Percentiles rank a stretch among this genome's conserved stretches.
Conservation (phyloP, 495 filamentous ascomycete genomes). For the Podospora sp. region DNA sequence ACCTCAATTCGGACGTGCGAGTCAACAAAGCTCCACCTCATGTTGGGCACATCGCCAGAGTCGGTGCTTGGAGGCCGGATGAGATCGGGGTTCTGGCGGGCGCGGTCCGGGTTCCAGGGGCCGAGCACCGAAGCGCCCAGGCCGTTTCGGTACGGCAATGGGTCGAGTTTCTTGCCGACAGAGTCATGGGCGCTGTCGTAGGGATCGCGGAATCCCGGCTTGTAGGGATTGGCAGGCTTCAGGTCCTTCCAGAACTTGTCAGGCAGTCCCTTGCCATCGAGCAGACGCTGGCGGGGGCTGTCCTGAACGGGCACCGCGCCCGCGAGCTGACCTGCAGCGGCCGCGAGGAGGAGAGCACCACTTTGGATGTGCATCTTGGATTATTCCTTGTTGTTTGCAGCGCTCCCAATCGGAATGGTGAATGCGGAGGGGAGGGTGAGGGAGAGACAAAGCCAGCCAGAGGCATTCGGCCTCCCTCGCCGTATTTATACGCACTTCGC, state of each 20-base stretch:
- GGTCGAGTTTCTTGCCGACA: conserved; percentile 58
- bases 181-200: conserved; percentile 57
- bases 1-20: conserved; percentile 68
- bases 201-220: conserved; percentile 46
- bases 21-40: conserved; percentile 70
- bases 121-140: conserved; percentile 63
- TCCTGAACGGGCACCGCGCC: conserved; percentile 50
- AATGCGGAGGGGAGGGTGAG: not conserved
- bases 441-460: not conserved
- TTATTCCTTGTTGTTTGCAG: not conserved
- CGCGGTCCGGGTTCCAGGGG: conserved; percentile 64
- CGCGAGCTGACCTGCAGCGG: conserved; percentile 35
- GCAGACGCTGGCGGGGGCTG: conserved; percentile 53
- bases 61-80: conserved; percentile 68
- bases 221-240: conserved; percentile 42
- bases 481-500: not conserved
- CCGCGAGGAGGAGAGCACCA: conserved; percentile 32
- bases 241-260: conserved; percentile 38
- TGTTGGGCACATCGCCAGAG: conserved; percentile 61
- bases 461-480: not conserved
- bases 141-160: conserved; percentile 67
- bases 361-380: conserved; percentile 39
- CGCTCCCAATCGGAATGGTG: not conserved
- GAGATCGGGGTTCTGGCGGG: conserved; percentile 64
- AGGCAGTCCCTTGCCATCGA: conserved; percentile 49